Evolutionary conservation across 108 stramenopile species (phyloP), one percentile per base, ranked within the genome.

Genomic region (Chaetoceros tenuissimus): DNA sequence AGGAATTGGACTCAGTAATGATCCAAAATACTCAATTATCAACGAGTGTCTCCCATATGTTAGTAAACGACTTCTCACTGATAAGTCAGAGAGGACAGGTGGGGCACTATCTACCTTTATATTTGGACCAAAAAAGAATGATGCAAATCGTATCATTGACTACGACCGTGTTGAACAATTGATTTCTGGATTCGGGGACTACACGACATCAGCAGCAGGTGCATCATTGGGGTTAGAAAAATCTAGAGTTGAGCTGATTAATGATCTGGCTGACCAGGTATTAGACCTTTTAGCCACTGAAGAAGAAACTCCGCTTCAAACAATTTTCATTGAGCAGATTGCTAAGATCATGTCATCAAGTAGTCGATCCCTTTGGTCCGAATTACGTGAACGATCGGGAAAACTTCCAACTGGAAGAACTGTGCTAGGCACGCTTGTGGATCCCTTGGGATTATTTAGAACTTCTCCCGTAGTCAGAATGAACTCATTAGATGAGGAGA

Each of bases 11-110:
- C 63, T 97, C 8, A 77, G 71, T 34, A 89, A 96, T 51, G 89
- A 96, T 68, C 64, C 80, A 8, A 78, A 87, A 31, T 97, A 97
- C 63, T 87, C 87, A 44, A 96, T 97, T 62, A 89, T 97, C 55
- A 85, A 95, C 28, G 94, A 94, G 68, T 97, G 96, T 66, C 66
- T 89, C 16, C 97, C 94, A 3, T 97, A 96, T 59, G 84, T 97
- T 0, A 84, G 84, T 23, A 88, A 92, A 21, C 84, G 95, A 8
- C 69, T 97, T 5, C 62, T 97, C 25, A 94, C 95, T 21, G 95
- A 97, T 59, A 82, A 86, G 63, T 64, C 65, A 2, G 82, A 82
- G 34, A 75, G 86, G 10, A 82, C 90, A 59, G 85, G 87, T 5
- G 81, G 78, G 1, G 94, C 94, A 13, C 77, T 97, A 16, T 74